Evolutionary conservation across 768 basidiomycete species (phyloP), one percentile per base, ranked within the genome.

Genomic region (Pleurotus tuoliensis): DNA sequence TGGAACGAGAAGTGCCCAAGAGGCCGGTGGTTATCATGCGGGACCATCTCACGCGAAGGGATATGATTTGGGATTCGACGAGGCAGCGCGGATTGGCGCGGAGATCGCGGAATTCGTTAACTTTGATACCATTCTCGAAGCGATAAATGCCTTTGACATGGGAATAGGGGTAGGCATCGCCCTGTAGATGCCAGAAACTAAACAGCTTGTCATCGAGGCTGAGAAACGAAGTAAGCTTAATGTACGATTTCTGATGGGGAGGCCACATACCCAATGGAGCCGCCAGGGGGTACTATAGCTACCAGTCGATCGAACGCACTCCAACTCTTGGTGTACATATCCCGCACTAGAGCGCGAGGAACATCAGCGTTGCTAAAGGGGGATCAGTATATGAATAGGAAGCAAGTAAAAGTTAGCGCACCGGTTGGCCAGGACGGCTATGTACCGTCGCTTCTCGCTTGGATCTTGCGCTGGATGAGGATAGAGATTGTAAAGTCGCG

Each of bases 241-340:
- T 5, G 49, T 16, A 30, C 12, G 8, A 37, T 13, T 16, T 15
- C 30, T 18, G 52, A 49, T 38, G 40, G 56, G 16, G 11, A 39
- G 27, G 16, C 43, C 18, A 8, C 24, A 46, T 65, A 91, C 88
- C 92, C 92, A 56, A 93, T 93, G 0, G 89, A 90, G 5, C 92
- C 92, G 8, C 91, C 92, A 0, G 91, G 91, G n/a, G 92, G 90
- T 0, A 94, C 90, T 58, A 94, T 91, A 4, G 89, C 88, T 15
- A 94, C 88, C 5, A 94, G 80, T 8, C 92, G 83, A 67, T 93
- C 91, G 63, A 94, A 93, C 1, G 91, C 91, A 66, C 89, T 91
- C 92, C 92, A 94, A 61, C 88, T 91, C 71, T 94, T 94, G 22
- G 90, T 92, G 66, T 94, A 94, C 88, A 92, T 89, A 62, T 93